phyloP scores from a whole-genome alignment of 169 alveolate genomes.

The Eimeria sp. region DNA sequence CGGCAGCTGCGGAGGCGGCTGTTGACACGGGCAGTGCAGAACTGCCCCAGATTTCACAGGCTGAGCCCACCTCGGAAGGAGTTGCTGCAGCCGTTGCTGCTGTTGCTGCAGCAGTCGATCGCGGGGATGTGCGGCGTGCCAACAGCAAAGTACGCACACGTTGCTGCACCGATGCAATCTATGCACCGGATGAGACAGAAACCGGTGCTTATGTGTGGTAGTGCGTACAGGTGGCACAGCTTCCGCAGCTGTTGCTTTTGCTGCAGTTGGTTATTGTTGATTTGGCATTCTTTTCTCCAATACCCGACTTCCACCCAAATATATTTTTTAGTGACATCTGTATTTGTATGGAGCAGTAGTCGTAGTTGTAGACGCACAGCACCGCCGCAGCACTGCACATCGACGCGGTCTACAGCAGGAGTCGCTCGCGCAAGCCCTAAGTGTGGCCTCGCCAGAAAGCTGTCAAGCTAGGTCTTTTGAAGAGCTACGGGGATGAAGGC shows the following conservation, averaged over 20 bases:
- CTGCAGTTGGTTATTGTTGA: background rate
- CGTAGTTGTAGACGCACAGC: background rate
- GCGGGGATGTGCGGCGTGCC: slow-evolving; percentile 44
- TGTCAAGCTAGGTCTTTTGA: background rate
- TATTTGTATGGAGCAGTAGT: background rate
- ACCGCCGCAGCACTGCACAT: background rate
- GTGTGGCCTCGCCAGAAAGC: background rate
- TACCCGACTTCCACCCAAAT: background rate
- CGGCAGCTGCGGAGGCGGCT: slow-evolving; percentile 42
- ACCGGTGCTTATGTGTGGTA: slow-evolving; percentile 79
- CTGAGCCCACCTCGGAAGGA: slow-evolving; percentile 60
- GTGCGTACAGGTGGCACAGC: background rate
- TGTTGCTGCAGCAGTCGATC: slow-evolving; percentile 39
- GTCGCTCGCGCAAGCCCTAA: background rate
- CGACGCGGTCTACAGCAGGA: background rate
- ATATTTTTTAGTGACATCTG: background rate
- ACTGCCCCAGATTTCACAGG: slow-evolving; percentile 27
- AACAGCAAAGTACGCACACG: slow-evolving; percentile 64
- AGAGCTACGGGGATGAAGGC: background rate
- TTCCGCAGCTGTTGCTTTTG: background rate
- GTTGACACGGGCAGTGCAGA: slow-evolving; percentile 45
- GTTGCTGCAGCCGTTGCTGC: slow-evolving; percentile 70
- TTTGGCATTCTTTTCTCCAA: background rate
- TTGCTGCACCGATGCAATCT: slow-evolving; percentile 70
- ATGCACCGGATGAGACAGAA: slow-evolving; percentile 80